These are phyloP conservation scores for Talaromyces ruber DNA, from an alignment of 495 filamentous ascomycete genomes.

Conservation along the genomic window DNA sequence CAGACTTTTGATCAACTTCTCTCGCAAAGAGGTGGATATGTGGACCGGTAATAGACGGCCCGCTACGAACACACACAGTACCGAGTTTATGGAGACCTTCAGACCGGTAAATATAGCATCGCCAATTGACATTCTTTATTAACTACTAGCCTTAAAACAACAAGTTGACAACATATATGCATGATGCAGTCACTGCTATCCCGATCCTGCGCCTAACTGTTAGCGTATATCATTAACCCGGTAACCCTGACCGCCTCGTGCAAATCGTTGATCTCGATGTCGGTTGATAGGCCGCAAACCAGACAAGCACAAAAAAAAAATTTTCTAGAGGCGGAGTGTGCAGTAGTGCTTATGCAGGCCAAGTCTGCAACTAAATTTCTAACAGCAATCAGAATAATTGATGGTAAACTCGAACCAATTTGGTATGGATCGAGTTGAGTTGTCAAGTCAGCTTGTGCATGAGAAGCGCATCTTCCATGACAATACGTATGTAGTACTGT, in stretches of 20 bases:
- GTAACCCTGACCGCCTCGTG: conserved; percentile 2
- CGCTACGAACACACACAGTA: not conserved
- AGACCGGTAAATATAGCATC: not conserved
- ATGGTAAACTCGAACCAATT: not conserved
- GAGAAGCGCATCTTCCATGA: not conserved
- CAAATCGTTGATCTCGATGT: not conserved
- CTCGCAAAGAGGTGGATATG: not conserved
- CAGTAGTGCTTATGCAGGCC: not conserved
- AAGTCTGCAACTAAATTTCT: not conserved
- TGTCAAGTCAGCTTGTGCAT: not conserved
- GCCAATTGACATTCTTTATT: not conserved
- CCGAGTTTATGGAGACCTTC: not conserved
- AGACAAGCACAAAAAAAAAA: not conserved
- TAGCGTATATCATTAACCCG: conserved; percentile 1
- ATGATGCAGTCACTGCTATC: not conserved
- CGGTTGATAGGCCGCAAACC: not conserved
- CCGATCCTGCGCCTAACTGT: not conserved
- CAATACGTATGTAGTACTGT: not conserved
- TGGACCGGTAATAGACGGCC: not conserved
- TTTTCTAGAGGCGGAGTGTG: not conserved
- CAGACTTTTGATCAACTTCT: not conserved
- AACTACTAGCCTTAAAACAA: not conserved
- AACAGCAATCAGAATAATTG: not conserved
- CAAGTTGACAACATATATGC: not conserved
- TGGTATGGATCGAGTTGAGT: not conserved